These are phyloP conservation scores for Hortaea werneckii DNA, from an alignment of 2,329 filamentous ascomycete genomes.

Conservation along the genomic window DNA sequence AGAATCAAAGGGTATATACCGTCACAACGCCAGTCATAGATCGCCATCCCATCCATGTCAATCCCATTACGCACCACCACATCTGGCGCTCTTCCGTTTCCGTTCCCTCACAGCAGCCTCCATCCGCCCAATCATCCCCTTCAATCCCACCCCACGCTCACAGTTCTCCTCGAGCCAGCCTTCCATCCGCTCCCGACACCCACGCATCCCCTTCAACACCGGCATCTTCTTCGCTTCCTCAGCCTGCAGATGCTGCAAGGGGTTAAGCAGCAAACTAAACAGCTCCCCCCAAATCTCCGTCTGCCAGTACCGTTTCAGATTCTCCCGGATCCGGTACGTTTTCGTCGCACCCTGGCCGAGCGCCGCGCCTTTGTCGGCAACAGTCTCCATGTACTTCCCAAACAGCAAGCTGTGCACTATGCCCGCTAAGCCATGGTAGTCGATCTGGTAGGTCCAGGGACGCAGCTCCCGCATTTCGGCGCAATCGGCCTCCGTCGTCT, in stretches of 20 bases:
- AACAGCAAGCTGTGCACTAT: conserved; percentile 84
- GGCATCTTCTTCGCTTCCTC: conserved; percentile 65
- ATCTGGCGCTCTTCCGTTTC: conserved; percentile 16
- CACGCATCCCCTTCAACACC: conserved; percentile 58
- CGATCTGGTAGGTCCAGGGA: conserved; percentile 95
- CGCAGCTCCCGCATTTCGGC: conserved; percentile 89
- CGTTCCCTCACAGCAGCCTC: conserved; percentile 54
- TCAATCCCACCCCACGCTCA: conserved; percentile 61
- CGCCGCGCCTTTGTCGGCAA: conserved; percentile 38
- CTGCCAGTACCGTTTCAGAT: conserved; percentile 92
- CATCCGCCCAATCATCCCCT: conserved; percentile 49
- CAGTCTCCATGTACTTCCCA: conserved; percentile 85
- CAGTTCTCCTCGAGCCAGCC: conserved; percentile 68
- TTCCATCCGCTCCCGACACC: conserved; percentile 71
- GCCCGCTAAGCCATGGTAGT: conserved; percentile 87
- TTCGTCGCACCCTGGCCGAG: conserved; percentile 50
- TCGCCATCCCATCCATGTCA: no score
- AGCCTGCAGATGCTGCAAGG: conserved; percentile 51
- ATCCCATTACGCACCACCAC: neutral
- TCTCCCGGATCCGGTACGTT: conserved; percentile 71
- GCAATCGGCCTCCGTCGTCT: conserved; percentile 76
- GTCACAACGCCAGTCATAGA: no score
- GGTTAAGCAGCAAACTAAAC: conserved; percentile 82
- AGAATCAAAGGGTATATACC: no score
- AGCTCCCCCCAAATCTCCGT: conserved; percentile 76